Evolutionary conservation across 805 yeast species (phyloP), one percentile per base, ranked within the genome.

Genomic region (Candida dajiaensis): DNA sequence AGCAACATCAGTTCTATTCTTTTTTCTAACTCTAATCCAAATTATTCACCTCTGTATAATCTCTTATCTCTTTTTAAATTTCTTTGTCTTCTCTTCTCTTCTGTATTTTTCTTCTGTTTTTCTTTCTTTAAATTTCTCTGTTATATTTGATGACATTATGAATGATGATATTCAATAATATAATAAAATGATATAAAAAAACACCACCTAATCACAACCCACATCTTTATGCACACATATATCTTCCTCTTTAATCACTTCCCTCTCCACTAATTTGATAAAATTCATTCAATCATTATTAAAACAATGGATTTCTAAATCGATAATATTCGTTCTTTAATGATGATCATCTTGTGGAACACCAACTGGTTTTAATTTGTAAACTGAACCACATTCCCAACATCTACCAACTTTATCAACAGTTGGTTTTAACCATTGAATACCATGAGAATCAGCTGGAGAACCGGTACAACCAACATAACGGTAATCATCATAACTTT

Each of bases 301-400:
- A 33, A n/a, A 33, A 33, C 36, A 33, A 33, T 33, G 36, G 36
- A 33, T 33, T 33, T 33, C 11, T 16, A 16, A 33, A 16, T 20
- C 16, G 36, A 28, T 11, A 28, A 28, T 8, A 25, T 28, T 28
- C 31, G 36, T 40, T 42, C 45, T 47, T 37, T 51, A 56, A 50
- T 57, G 61, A 52, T 59, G 77, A 65, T 78, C 82, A 61, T 72
- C 80, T 51, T 71, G 78, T 57, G 83, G 85, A 57, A 81, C 85
- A 70, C 97, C 97, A 62, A 90, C 77, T 73, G 83, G 84, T 72
- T 89, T 86, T 61, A 90, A 72, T 64, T 86, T 81, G 78, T 85
- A 92, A 57, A 89, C 96, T 59, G 90, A 84, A 71, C 99, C 99
- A 71, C 98, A 92, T 71, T 94, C 97, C 96, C 97, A 88, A 75